Conservation (phyloP, 768 basidiomycete genomes). For the Calocybe cyanea region DNA sequence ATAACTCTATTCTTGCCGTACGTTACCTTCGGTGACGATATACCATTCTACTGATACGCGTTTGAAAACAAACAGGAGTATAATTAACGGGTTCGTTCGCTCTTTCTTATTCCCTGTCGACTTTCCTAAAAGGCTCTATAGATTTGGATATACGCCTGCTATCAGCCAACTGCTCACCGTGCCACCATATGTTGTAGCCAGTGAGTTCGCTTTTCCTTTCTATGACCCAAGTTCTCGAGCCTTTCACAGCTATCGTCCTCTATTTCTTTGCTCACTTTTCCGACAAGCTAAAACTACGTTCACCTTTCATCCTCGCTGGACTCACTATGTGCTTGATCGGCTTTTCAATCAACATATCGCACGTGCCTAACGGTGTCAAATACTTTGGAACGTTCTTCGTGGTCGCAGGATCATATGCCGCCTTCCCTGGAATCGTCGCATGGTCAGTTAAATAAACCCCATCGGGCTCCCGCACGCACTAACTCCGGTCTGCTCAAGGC, state of each 20-base stretch:
- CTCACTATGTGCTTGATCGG: slow-evolving; percentile 51
- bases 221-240: background rate
- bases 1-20: slow-evolving; percentile 71
- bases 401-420: slow-evolving; percentile 59
- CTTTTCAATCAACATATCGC: slow-evolving; percentile 61
- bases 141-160: slow-evolving; percentile 55
- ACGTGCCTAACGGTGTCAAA: slow-evolving; percentile 48
- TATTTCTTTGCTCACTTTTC: slow-evolving; percentile 54
- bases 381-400: slow-evolving; percentile 73
- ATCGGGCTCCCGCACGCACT: background rate
- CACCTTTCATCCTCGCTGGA: slow-evolving; percentile 53
- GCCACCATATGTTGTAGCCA: slow-evolving; percentile 61
- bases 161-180: slow-evolving; percentile 65
- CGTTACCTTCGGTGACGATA: slow-evolving; percentile 23
- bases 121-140: slow-evolving; percentile 17
- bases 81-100: slow-evolving; percentile 45
- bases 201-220: slow-evolving; percentile 31
- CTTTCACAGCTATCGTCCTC: slow-evolving; percentile 43
- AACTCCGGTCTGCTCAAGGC: slow-evolving; percentile 34
- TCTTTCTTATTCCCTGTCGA: background rate
- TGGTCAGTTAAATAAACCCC: slow-evolving; percentile 38
- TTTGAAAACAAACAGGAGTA: slow-evolving; percentile 37
- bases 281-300: slow-evolving; percentile 52
- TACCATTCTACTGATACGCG: background rate
- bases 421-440: slow-evolving; percentile 55